A percentile compares a stretch with the other conserved stretches of the same genome.
These are phyloP conservation scores for Closterium sp. DNA, from an alignment of 139 green algal species.

Conservation along the genomic window DNA sequence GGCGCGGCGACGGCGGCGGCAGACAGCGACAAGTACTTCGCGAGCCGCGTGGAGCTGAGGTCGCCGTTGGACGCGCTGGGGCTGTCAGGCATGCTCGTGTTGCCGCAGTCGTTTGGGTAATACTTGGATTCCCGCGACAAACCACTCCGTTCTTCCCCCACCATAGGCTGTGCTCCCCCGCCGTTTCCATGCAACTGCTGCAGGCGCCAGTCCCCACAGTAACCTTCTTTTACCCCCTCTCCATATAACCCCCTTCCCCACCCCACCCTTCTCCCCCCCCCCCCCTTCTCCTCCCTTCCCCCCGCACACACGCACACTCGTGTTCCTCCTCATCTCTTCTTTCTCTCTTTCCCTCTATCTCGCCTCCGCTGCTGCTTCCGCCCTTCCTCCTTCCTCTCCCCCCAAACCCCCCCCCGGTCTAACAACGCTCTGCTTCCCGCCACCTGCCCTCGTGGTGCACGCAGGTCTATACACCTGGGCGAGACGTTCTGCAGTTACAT, in stretches of 20 bases:
- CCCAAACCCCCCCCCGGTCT: too few relatives aligned
- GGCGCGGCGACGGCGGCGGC: neutral
- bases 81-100: constrained; percentile 51
- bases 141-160: too few relatives aligned
- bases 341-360: neutral
- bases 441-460: neutral
- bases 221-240: too few relatives aligned
- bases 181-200: neutral
- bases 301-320: neutral
- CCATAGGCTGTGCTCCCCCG: constrained; percentile 23
- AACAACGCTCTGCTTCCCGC: neutral
- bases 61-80: constrained; percentile 49
- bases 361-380: too few relatives aligned
- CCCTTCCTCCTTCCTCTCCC: neutral
- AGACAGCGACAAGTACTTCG: neutral
- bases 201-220: neutral
- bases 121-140: too few relatives aligned
- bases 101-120: constrained; percentile 57
- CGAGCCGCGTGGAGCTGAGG: constrained; percentile 6
- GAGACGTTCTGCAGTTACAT: constrained; percentile 60
- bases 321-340: neutral
- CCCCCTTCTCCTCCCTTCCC: neutral
- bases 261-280: neutral
- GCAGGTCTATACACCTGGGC: constrained; percentile 55
- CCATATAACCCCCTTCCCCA: too few relatives aligned